These are phyloP conservation scores for Paramecium sonneborni DNA, from an alignment of 73 alveolate genomes.

Conservation along the genomic window DNA sequence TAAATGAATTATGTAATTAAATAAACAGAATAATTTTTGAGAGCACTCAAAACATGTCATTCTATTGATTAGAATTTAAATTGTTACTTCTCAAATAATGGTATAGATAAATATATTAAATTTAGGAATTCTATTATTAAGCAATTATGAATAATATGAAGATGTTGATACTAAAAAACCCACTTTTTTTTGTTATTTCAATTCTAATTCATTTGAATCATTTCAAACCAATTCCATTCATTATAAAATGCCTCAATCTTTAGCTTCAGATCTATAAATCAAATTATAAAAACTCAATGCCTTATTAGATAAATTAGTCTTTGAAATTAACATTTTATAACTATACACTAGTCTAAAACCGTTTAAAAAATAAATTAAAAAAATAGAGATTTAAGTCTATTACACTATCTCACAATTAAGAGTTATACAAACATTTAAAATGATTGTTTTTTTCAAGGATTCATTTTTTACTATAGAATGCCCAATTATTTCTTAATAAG, in stretches of 20 bases:
- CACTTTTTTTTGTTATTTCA: not conserved
- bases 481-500: not conserved
- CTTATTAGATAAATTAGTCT: not conserved
- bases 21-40: conserved; percentile 23
- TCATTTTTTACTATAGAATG: not conserved
- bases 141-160: not conserved
- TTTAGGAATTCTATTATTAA: conserved; percentile 14
- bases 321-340: not conserved
- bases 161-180: conserved; percentile 1
- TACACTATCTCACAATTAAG: not conserved
- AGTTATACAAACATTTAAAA: not conserved
- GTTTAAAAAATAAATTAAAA: conserved; percentile 1
- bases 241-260: not conserved
- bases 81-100: not conserved
- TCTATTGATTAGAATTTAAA: not conserved
- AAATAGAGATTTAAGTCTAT: not conserved
- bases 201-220: not conserved
- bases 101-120: not conserved
- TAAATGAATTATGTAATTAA: not conserved
- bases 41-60: not conserved
- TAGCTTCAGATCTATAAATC: not conserved
- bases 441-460: conserved; percentile 17
- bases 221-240: conserved; percentile 1
- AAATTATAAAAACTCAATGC: not conserved
- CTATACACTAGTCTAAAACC: not conserved